Conservation (phyloP, 1,284 basidiomycete genomes). For the Pseudozyma pruni region DNA sequence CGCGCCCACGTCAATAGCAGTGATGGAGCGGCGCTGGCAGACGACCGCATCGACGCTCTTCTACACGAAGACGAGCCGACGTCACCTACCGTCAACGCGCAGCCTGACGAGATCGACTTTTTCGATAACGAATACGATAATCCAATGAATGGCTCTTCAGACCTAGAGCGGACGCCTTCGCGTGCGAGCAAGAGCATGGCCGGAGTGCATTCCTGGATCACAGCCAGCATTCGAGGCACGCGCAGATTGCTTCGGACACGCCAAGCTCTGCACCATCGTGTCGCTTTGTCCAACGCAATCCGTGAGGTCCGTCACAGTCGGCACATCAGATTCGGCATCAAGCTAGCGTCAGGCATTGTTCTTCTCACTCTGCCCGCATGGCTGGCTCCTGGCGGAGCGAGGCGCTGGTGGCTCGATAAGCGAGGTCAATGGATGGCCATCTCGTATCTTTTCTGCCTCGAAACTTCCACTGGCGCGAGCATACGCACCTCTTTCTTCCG, state of each 20-base stretch:
- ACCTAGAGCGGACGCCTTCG: slow-evolving; percentile 16
- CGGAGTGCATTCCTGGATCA: slow-evolving; percentile 4
- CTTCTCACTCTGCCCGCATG: slow-evolving; percentile 69
- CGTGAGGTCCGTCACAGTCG: slow-evolving; percentile 67
- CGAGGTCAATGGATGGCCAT: slow-evolving; percentile 69
- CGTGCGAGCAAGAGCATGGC: slow-evolving; percentile 20
- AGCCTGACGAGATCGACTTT: slow-evolving; percentile 18
- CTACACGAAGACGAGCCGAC: slow-evolving; percentile 32
- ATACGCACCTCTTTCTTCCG: slow-evolving; percentile 69
- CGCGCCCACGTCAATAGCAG: slow-evolving; percentile 1
- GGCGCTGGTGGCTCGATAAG: slow-evolving; percentile 68
- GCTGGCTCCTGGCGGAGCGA: slow-evolving; percentile 53
- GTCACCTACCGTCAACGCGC: slow-evolving; percentile 1
- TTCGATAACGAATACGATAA: slow-evolving; percentile 23
- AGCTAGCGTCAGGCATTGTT: slow-evolving; percentile 69
- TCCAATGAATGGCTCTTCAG: background rate
- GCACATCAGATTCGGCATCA: slow-evolving; percentile 69
- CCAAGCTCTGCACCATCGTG: slow-evolving; percentile 23
- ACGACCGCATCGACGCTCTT: slow-evolving; percentile 29
- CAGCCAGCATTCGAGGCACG: slow-evolving; percentile 3
- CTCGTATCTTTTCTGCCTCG: slow-evolving; percentile 69
- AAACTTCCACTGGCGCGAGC: slow-evolving; percentile 70
- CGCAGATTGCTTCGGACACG: slow-evolving; percentile 7
- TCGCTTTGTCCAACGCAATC: slow-evolving; percentile 34
- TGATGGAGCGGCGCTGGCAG: slow-evolving; percentile 13